Percentiles rank a stretch among this genome's conserved stretches.
Evolutionary conservation across 2,329 filamentous ascomycete genomes (phyloP).

Genomic region (Fusarium vanettenii): DNA sequence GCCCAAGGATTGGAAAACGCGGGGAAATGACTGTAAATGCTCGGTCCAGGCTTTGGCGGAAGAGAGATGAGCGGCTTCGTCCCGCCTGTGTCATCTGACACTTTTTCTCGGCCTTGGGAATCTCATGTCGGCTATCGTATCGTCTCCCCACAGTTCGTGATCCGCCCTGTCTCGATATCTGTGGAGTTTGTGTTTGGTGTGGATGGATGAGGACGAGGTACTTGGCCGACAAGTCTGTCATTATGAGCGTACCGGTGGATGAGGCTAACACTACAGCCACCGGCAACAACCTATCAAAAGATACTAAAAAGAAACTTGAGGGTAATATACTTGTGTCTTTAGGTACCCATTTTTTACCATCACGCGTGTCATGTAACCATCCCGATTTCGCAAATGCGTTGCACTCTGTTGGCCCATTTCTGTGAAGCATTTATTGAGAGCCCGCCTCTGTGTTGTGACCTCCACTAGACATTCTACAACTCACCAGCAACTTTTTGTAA

Average conservation of each 20-base stretch:
- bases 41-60: background rate
- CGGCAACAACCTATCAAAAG: background rate
- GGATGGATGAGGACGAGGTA: background rate
- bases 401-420: background rate
- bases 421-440: background rate
- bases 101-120: background rate
- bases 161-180: background rate
- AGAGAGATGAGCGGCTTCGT: background rate
- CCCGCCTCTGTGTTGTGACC: background rate
- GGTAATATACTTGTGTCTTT: background rate
- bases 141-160: background rate
- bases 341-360: background rate
- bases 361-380: background rate
- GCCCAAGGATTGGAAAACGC: background rate
- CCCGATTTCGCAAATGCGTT: background rate
- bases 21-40: background rate
- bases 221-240: background rate
- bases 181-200: background rate
- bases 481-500: background rate
- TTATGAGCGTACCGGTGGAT: background rate
- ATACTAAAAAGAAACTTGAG: background rate
- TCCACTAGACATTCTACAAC: background rate
- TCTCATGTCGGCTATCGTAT: background rate
- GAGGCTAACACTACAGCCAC: background rate
- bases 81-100: background rate